Evolutionary conservation across 768 basidiomycete genomes (phyloP).

Genomic region (Phylloporus scabripes): DNA sequence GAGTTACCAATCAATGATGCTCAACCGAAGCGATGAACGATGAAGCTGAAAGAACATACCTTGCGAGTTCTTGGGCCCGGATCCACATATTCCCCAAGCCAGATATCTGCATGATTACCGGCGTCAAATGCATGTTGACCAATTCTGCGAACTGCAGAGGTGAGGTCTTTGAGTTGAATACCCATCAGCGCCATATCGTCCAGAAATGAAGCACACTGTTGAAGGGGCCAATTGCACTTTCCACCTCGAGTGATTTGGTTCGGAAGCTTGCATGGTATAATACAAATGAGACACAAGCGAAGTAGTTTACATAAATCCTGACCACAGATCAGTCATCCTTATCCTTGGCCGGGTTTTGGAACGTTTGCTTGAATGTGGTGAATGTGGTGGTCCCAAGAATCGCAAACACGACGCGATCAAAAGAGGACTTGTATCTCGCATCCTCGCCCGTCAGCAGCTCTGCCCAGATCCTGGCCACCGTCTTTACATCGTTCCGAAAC

Average conservation of each 20-base stretch:
- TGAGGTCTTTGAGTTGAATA: constrained; percentile 20
- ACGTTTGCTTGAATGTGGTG: constrained; percentile 35
- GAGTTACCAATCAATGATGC: neutral
- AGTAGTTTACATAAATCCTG: neutral
- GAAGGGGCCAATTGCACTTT: too few relatives aligned
- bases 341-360: constrained; percentile 6
- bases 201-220: too few relatives aligned
- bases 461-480: constrained; percentile 60
- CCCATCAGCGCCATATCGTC: constrained; percentile 15
- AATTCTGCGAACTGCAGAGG: constrained; percentile 9
- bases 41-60: neutral
- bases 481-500: constrained; percentile 57
- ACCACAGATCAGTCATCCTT: too few relatives aligned
- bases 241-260: too few relatives aligned
- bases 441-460: constrained; percentile 47
- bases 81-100: constrained; percentile 18
- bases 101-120: constrained; percentile 22
- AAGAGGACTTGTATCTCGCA: constrained; percentile 52
- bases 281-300: too few relatives aligned
- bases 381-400: constrained; percentile 52
- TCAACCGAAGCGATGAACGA: neutral
- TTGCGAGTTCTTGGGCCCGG: constrained; percentile 2
- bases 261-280: too few relatives aligned
- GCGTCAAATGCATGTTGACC: constrained; percentile 15
- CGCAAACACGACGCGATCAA: constrained; percentile 63